These are phyloP conservation scores for Candida tammaniensis DNA, from an alignment of 805 yeast genomes.

Conservation along the genomic window DNA sequence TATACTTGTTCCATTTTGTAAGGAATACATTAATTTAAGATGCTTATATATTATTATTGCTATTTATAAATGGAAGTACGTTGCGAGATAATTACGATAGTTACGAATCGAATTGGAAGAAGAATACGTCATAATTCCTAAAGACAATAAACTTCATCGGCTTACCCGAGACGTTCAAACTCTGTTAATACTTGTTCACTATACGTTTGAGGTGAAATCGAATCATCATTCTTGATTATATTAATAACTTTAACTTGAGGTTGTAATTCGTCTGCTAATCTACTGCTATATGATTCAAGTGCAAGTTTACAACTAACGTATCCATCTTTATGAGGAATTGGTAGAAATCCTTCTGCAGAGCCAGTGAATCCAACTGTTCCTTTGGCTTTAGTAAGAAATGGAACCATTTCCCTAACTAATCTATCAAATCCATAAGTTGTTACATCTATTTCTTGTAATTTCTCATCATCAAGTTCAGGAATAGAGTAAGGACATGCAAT, in stretches of 20 bases:
- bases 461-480: slow-evolving; percentile 55
- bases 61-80: too few relatives aligned
- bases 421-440: slow-evolving; percentile 70
- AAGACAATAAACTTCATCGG: too few relatives aligned
- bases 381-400: slow-evolving; percentile 49
- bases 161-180: too few relatives aligned
- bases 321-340: slow-evolving; percentile 25
- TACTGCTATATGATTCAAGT: slow-evolving; percentile 6
- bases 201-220: too few relatives aligned
- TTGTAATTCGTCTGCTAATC: slow-evolving; percentile 9
- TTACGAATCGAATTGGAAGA: too few relatives aligned
- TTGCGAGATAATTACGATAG: too few relatives aligned
- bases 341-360: slow-evolving; percentile 24
- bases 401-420: slow-evolving; percentile 53
- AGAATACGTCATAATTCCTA: too few relatives aligned
- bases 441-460: slow-evolving; percentile 54
- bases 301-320: slow-evolving; percentile 29
- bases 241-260: slow-evolving; percentile 10
- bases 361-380: slow-evolving; percentile 37
- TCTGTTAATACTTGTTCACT: too few relatives aligned
- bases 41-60: too few relatives aligned
- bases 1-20: slow-evolving; percentile 15
- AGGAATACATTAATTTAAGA: too few relatives aligned
- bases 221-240: too few relatives aligned
- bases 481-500: slow-evolving; percentile 66